phyloP scores from a whole-genome alignment of 352 stramenopile species.

The Blastocystis sp. region DNA sequence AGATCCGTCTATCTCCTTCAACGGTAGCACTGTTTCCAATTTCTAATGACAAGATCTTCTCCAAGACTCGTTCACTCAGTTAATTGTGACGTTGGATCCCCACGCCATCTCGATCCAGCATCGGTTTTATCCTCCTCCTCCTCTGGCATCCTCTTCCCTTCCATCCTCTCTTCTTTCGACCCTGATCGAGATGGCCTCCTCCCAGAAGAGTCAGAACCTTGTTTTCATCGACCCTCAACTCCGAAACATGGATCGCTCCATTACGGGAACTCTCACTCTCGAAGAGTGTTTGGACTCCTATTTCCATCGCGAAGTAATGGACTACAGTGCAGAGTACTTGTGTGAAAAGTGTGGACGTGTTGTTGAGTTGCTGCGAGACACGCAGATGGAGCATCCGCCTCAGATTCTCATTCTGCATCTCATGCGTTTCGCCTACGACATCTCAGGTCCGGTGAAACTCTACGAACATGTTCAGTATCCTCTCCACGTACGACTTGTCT shows the following conservation, averaged over 20 bases:
- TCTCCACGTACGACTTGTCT: slow-evolving; percentile 63
- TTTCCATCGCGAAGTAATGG: slow-evolving; percentile 21
- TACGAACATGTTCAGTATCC: slow-evolving; percentile 68
- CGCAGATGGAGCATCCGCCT: slow-evolving; percentile 58
- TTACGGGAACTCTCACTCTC: neutral
- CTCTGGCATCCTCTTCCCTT: neutral
- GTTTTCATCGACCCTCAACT: slow-evolving; percentile 18
- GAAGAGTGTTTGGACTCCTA: neutral
- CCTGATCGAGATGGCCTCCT: neutral
- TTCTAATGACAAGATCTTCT: neutral
- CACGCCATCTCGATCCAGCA: neutral
- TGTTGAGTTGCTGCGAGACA: slow-evolving; percentile 12
- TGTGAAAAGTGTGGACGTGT: slow-evolving; percentile 10
- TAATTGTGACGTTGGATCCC: neutral
- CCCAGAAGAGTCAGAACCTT: neutral
- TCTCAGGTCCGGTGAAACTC: slow-evolving; percentile 70
- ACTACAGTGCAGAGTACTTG: neutral
- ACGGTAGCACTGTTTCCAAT: neutral
- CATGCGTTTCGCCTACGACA: slow-evolving; percentile 72
- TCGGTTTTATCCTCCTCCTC: neutral
- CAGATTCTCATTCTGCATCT: slow-evolving; percentile 71
- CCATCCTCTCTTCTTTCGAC: neutral
- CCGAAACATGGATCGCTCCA: too few relatives aligned
- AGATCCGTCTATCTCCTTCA: neutral
- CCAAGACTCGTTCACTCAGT: neutral